Evolutionary conservation across 2,329 filamentous ascomycete genomes (phyloP).

Genomic region (Ophiostoma quercus): DNA sequence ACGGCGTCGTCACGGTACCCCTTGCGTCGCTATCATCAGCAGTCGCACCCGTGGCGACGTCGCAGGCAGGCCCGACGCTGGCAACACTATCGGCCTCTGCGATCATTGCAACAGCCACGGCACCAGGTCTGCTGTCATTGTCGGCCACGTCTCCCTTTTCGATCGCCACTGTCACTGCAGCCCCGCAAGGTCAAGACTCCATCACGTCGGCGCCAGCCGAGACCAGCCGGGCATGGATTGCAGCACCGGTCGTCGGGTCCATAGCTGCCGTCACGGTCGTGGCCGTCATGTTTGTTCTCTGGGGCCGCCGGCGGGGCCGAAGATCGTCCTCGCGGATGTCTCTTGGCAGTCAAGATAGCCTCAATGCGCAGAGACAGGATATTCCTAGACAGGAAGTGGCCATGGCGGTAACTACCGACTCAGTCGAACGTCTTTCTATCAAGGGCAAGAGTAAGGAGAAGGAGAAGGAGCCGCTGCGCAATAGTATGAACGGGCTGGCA

Average conservation of each 20-base stretch:
- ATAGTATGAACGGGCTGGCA: neutral
- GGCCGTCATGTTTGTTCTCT: neutral
- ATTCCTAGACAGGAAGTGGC: neutral
- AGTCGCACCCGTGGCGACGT: too few species aligned
- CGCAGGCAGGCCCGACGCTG: too few species aligned
- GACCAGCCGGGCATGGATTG: neutral
- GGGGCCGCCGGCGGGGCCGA: too few species aligned
- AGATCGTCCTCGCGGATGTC: neutral
- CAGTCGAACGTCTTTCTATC: neutral
- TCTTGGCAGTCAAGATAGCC: neutral
- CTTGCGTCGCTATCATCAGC: too few species aligned
- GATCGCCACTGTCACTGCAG: neutral
- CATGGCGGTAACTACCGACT: neutral
- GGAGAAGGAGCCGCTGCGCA: neutral
- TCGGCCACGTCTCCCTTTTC: neutral
- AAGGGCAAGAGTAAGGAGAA: neutral
- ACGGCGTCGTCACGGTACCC: too few species aligned
- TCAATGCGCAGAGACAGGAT: neutral
- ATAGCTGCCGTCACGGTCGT: neutral
- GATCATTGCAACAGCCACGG: too few species aligned
- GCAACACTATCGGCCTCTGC: too few species aligned
- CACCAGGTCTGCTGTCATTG: too few species aligned
- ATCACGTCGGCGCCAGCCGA: too few species aligned
- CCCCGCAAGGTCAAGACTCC: neutral
- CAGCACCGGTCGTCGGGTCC: neutral